Percentiles rank a stretch among this genome's conserved stretches.
Conservation (phyloP, 2,329 filamentous ascomycete genomes). For the Aspergillus sp. region DNA sequence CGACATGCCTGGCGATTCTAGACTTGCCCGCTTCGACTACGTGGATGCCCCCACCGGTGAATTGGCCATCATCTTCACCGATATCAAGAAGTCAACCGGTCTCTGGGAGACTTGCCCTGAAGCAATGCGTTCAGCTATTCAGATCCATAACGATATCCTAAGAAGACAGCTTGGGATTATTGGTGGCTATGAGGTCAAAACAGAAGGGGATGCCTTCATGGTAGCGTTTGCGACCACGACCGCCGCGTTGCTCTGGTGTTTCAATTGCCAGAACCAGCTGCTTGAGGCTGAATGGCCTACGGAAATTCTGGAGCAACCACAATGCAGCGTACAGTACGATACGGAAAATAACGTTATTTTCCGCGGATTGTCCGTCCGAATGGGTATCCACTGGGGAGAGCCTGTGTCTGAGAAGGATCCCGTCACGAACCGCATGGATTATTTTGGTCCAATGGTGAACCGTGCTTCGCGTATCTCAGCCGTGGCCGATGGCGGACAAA, state of each 20-base stretch:
- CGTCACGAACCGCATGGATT: slow-evolving; percentile 96
- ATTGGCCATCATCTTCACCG: slow-evolving; percentile 90
- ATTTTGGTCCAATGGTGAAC: slow-evolving; percentile 99
- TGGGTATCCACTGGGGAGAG: slow-evolving; percentile 94
- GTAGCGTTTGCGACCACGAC: slow-evolving; percentile 96
- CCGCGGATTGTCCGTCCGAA: slow-evolving; percentile 85
- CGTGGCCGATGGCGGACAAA: slow-evolving; percentile 92
- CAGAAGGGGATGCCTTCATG: slow-evolving; percentile 99
- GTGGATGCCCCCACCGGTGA: slow-evolving; percentile 86
- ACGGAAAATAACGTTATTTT: slow-evolving; percentile 85
- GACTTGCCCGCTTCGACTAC: slow-evolving; percentile 78
- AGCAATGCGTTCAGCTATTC: slow-evolving; percentile 94
- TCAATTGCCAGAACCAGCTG: slow-evolving; percentile 81
- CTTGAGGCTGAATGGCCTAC: slow-evolving; percentile 88
- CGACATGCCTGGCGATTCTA: slow-evolving; percentile 66
- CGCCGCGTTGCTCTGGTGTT: slow-evolving; percentile 89
- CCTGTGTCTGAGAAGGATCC: slow-evolving; percentile 94
- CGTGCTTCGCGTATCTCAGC: slow-evolving; percentile 88
- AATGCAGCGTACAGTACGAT: slow-evolving; percentile 74
- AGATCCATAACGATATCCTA: slow-evolving; percentile 95
- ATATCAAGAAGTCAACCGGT: slow-evolving; percentile 96
- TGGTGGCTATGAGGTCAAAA: slow-evolving; percentile 97
- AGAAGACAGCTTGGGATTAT: slow-evolving; percentile 85
- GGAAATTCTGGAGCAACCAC: slow-evolving; percentile 78
- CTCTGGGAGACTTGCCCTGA: slow-evolving; percentile 93